A percentile compares a stretch with the other conserved stretches of the same genome.
phyloP scores from a whole-genome alignment of 306 rosid species.

The Gastrolobium bilobum region DNA sequence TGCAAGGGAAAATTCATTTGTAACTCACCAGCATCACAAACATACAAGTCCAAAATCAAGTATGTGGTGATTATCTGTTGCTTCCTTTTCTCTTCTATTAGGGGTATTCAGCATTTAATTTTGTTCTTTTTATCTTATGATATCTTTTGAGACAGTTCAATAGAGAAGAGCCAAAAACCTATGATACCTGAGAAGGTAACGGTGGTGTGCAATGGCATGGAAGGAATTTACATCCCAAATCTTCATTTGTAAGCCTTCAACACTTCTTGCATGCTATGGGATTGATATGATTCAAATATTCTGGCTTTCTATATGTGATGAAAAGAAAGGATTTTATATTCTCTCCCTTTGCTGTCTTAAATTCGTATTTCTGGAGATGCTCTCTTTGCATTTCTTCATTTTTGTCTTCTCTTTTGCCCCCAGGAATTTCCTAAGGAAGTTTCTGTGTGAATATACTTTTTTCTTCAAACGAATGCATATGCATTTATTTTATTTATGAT shows the following conservation, averaged over 20 bases:
- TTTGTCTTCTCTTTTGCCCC: slow-evolving; percentile 7
- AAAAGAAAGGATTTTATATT: not conserved
- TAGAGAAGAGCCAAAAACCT: slow-evolving; percentile 51
- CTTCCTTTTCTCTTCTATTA: slow-evolving; percentile 39
- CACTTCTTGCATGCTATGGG: slow-evolving; percentile 33
- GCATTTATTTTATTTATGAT: slow-evolving; percentile 16
- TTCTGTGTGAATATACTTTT: not conserved
- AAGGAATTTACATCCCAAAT: slow-evolving; percentile 79
- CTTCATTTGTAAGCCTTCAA: slow-evolving; percentile 84
- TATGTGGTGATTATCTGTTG: slow-evolving; percentile 47
- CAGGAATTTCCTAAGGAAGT: slow-evolving; percentile 6
- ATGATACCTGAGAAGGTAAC: slow-evolving; percentile 62
- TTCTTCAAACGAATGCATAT: not conserved
- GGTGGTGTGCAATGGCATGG: slow-evolving; percentile 98
- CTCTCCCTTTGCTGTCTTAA: not conserved
- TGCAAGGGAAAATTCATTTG: slow-evolving; percentile 66
- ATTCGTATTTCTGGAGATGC: slow-evolving; percentile 40
- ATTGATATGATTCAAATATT: slow-evolving; percentile 23
- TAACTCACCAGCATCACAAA: slow-evolving; percentile 56
- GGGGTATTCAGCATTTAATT: slow-evolving; percentile 19
- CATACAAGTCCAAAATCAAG: slow-evolving; percentile 62
- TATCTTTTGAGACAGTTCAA: slow-evolving; percentile 62
- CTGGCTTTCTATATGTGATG: slow-evolving; percentile 21
- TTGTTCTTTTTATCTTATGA: slow-evolving; percentile 46
- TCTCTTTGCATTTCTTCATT: slow-evolving; percentile 3